phyloP scores from a whole-genome alignment of 2,329 filamentous ascomycete species.

The Epicoccum sorghinum region DNA sequence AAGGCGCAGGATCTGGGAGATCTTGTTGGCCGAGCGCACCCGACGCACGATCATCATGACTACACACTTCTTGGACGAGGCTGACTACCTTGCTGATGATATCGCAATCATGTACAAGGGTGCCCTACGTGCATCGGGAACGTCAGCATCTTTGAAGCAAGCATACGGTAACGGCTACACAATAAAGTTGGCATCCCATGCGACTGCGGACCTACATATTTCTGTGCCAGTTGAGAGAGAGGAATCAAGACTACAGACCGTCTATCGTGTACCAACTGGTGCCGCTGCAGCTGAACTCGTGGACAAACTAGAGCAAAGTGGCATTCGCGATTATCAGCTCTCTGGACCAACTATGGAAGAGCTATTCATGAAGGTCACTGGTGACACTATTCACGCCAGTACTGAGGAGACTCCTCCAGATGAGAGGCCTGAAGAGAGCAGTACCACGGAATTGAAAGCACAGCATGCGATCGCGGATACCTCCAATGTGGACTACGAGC shows the following conservation, averaged over 20 bases:
- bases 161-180: slow-evolving; percentile 76
- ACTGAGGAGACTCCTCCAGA: slow-evolving; percentile 36
- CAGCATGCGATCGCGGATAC: background rate
- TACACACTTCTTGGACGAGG: slow-evolving; percentile 90
- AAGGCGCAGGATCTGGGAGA: slow-evolving; percentile 89
- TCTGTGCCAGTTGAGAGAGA: slow-evolving; percentile 24
- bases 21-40: slow-evolving; percentile 80
- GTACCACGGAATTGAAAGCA: slow-evolving; percentile 14
- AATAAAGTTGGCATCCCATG: slow-evolving; percentile 25
- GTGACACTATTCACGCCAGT: slow-evolving; percentile 57
- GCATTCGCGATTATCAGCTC: slow-evolving; percentile 77
- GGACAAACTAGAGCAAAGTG: slow-evolving; percentile 66
- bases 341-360: slow-evolving; percentile 89
- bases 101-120: slow-evolving; percentile 87
- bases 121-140: slow-evolving; percentile 76
- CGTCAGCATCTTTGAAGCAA: slow-evolving; percentile 82
- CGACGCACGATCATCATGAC: slow-evolving; percentile 81
- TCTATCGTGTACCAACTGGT: slow-evolving; percentile 75
- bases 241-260: slow-evolving; percentile 70
- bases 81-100: slow-evolving; percentile 82
- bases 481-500: slow-evolving; percentile 33
- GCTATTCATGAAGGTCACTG: slow-evolving; percentile 82
- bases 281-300: slow-evolving; percentile 73
- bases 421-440: slow-evolving; percentile 31
- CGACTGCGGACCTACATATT: slow-evolving; percentile 17